phyloP scores from a whole-genome alignment of 257 asterid genomes.

The Solanum gandarillasii region DNA sequence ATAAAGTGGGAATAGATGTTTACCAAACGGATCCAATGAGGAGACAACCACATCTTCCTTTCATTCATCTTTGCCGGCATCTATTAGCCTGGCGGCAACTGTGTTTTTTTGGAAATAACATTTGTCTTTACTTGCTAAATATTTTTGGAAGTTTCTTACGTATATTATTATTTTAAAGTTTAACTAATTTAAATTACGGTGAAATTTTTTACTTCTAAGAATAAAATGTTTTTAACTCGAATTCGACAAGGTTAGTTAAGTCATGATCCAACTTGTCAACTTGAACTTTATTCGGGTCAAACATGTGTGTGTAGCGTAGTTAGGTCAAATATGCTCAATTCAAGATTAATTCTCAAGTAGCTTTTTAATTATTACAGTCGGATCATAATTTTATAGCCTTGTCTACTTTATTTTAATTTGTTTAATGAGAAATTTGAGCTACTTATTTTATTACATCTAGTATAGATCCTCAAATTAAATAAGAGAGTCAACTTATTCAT shows the following conservation, averaged over 20 bases:
- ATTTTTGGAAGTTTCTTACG: not conserved
- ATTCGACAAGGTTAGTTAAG: not conserved
- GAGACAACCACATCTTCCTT: not conserved
- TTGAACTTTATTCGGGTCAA: not conserved
- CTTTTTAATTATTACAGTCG: not conserved
- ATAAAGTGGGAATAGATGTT: not conserved
- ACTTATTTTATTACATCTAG: not conserved
- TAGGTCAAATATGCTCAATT: not conserved
- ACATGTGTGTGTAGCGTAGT: not conserved
- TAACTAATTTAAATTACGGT: not conserved
- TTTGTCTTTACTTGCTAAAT: not conserved
- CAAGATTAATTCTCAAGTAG: not conserved
- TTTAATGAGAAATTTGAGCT: not conserved
- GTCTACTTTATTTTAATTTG: not conserved
- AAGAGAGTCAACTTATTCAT: not conserved
- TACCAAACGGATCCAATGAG: slow-evolving; percentile 2
- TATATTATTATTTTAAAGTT: not conserved
- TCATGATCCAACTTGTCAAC: not conserved
- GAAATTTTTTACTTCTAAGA: not conserved
- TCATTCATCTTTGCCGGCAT: not conserved
- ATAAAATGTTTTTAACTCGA: not conserved
- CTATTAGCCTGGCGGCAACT: not conserved
- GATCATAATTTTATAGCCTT: not conserved
- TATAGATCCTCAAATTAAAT: not conserved
- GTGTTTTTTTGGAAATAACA: not conserved